A percentile compares a stretch with the other conserved stretches of the same genome.
These are phyloP conservation scores for Oenanthe sinensis DNA, from an alignment of 129 eudicot genomes.

Conservation along the genomic window DNA sequence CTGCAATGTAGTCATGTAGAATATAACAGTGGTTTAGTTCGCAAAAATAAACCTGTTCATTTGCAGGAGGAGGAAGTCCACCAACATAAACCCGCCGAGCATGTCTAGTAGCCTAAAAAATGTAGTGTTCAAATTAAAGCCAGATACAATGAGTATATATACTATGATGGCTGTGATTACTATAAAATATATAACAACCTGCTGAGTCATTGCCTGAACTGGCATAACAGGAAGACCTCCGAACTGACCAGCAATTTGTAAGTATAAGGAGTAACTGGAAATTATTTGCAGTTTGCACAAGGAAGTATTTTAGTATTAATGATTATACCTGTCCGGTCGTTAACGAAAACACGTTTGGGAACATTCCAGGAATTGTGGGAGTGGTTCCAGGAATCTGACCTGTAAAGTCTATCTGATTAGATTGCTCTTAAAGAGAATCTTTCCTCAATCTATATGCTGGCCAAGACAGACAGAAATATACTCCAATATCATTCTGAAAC, in stretches of 20 bases:
- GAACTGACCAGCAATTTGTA: constrained; percentile 38
- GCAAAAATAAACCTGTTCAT: constrained; percentile 64
- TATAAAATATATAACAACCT: constrained; percentile 38
- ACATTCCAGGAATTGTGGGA: constrained; percentile 70
- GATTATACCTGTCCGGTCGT: constrained; percentile 63
- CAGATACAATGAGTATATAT: neutral
- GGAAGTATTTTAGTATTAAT: neutral
- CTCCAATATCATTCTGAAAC: constrained; percentile 12
- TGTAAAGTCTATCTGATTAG: constrained; percentile 40
- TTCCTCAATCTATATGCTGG: constrained; percentile 13
- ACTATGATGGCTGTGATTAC: neutral
- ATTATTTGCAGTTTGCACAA: constrained; percentile 2
- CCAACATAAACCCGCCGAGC: constrained; percentile 99
- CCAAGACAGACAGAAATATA: constrained; percentile 8
- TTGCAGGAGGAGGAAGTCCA: constrained; percentile 87
- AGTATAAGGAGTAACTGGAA: neutral
- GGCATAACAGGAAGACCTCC: constrained; percentile 94
- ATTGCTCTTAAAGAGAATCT: constrained; percentile 8
- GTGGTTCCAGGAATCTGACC: constrained; percentile 76
- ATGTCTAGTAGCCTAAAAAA: constrained; percentile 88
- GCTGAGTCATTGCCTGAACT: constrained; percentile 98
- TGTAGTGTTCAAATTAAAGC: constrained; percentile 6
- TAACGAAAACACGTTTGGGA: constrained; percentile 70
- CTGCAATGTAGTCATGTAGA: neutral
- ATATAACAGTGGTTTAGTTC: neutral